phyloP scores from a whole-genome alignment of 1,139 yeast genomes.

The Blastobotrys capitulatus region DNA sequence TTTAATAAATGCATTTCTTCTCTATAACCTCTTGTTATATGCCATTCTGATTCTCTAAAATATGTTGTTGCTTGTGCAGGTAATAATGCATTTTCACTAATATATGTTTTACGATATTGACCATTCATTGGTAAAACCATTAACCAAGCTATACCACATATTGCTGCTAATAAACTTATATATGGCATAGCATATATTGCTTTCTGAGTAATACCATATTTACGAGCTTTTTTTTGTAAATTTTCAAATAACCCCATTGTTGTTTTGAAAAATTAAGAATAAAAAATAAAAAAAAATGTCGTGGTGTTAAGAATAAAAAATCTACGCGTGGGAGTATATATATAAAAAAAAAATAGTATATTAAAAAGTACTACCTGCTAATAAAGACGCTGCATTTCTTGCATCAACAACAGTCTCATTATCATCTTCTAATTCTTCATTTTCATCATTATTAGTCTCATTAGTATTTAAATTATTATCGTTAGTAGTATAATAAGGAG shows the following conservation, averaged over 20 bases:
- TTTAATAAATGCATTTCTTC: constrained; percentile 44
- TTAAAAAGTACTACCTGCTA: constrained; percentile 72
- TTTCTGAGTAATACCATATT: constrained; percentile 28
- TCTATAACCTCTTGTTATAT: constrained; percentile 79
- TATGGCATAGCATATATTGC: constrained; percentile 44
- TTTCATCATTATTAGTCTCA: constrained; percentile 26
- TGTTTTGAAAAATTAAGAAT: not conserved
- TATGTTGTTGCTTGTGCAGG: constrained; percentile 94
- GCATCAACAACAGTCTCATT: constrained; percentile 55
- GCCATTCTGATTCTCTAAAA: constrained; percentile 94
- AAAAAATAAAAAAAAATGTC: too few species aligned
- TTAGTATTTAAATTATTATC: not conserved
- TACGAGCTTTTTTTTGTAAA: constrained; percentile 28
- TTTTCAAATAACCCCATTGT: constrained; percentile 37
- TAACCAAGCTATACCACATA: constrained; percentile 64
- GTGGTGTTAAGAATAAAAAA: too few species aligned
- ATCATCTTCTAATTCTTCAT: constrained; percentile 28
- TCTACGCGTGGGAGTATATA: too few species aligned
- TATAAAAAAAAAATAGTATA: not conserved
- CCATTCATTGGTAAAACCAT: constrained; percentile 73
- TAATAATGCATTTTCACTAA: constrained; percentile 93
- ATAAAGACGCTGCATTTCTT: constrained; percentile 69
- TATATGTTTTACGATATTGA: constrained; percentile 74
- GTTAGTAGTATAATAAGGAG: constrained; percentile 27
- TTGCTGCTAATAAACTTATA: constrained; percentile 54